A percentile compares a stretch with the other conserved stretches of the same genome.
These are phyloP conservation scores for Trichoderma harzianum DNA, from an alignment of 2,329 filamentous ascomycete genomes.

Conservation along the genomic window DNA sequence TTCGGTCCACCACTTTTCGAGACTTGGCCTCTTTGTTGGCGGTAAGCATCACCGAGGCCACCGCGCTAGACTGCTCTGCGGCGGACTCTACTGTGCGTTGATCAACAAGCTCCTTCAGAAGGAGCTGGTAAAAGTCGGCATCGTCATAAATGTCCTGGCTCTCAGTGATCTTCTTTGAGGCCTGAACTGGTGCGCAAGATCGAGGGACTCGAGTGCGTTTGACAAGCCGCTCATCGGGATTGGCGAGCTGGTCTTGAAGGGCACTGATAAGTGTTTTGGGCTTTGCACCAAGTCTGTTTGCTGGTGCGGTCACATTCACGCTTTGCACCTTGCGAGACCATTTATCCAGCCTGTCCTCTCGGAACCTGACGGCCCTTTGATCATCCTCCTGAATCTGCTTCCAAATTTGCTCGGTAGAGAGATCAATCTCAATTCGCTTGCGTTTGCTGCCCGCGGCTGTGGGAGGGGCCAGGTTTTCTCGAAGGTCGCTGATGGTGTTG, in stretches of 20 bases:
- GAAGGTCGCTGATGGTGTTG: conserved; percentile 72
- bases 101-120: conserved; percentile 90
- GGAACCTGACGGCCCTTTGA: conserved; percentile 52
- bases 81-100: conserved; percentile 72
- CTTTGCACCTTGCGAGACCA: conserved; percentile 72
- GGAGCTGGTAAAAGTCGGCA: conserved; percentile 87
- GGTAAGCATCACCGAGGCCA: conserved; percentile 59
- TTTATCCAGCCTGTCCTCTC: conserved; percentile 75
- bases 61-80: conserved; percentile 42
- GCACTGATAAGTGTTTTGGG: conserved; percentile 56
- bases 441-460: conserved; percentile 58
- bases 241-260: conserved; percentile 65
- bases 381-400: conserved; percentile 66
- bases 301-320: conserved; percentile 41
- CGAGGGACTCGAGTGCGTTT: conserved; percentile 68
- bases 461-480: conserved; percentile 55
- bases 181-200: conserved; percentile 72
- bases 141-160: conserved; percentile 79
- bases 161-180: conserved; percentile 53
- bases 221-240: conserved; percentile 60
- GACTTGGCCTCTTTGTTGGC: conserved; percentile 74
- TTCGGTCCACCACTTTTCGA: conserved; percentile 82
- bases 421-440: conserved; percentile 55
- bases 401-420: conserved; percentile 67
- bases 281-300: conserved; percentile 28